These are phyloP conservation scores for Aphanocladium album DNA, from an alignment of 2,329 filamentous ascomycete species.

Conservation along the genomic window DNA sequence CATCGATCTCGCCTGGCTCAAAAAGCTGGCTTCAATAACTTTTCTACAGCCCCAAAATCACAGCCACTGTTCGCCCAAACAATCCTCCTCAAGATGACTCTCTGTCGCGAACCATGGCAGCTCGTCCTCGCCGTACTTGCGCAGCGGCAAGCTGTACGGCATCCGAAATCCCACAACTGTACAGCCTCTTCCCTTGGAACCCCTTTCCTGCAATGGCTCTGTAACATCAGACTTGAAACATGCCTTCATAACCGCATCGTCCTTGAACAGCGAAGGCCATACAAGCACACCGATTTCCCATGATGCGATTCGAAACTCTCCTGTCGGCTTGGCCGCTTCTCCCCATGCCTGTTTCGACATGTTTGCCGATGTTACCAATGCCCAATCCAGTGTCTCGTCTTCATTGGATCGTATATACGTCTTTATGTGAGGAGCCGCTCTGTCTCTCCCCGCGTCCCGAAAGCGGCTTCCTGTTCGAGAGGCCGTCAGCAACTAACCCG, in stretches of 20 bases:
- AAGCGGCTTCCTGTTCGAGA: background rate
- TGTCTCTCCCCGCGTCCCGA: slow-evolving; percentile 54
- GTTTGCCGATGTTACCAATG: slow-evolving; percentile 84
- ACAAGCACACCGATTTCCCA: slow-evolving; percentile 82
- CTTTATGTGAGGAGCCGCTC: slow-evolving; percentile 83
- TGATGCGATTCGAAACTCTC: slow-evolving; percentile 66
- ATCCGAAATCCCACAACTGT: slow-evolving; percentile 65
- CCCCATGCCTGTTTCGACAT: slow-evolving; percentile 89
- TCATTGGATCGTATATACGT: slow-evolving; percentile 68
- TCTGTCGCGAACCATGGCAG: slow-evolving; percentile 71
- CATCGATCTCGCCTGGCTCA: too few species aligned
- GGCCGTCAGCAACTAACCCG: background rate
- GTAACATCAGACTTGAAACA: slow-evolving; percentile 61
- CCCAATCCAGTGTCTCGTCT: slow-evolving; percentile 67
- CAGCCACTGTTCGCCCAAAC: slow-evolving; percentile 42
- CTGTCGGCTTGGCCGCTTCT: slow-evolving; percentile 49
- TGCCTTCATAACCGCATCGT: slow-evolving; percentile 57
- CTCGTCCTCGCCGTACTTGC: slow-evolving; percentile 57
- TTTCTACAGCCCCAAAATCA: background rate
- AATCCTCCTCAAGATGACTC: slow-evolving; percentile 57
- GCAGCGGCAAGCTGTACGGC: slow-evolving; percentile 76
- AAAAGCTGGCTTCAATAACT: background rate
- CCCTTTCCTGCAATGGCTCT: background rate
- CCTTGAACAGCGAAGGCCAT: slow-evolving; percentile 61
- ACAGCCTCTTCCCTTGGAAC: slow-evolving; percentile 19